Conservation (phyloP, 331 rosid genomes). For the Malus hybrid region DNA sequence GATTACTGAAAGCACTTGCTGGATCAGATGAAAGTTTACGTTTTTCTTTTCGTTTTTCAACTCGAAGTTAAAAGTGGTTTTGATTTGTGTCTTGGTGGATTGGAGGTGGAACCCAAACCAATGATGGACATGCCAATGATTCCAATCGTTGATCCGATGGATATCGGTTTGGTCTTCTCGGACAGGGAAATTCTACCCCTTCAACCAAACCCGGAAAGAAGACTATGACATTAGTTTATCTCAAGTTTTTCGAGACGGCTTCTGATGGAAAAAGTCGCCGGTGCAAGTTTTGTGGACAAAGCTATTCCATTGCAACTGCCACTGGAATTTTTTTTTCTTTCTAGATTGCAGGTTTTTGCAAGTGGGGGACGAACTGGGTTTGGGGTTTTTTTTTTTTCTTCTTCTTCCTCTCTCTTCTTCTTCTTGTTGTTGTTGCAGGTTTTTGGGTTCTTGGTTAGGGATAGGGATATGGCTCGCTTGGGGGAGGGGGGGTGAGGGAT, state of each 20-base stretch:
- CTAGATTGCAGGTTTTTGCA: no score
- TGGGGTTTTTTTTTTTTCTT: no score
- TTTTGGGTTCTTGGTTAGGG: no score
- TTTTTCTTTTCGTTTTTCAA: background rate
- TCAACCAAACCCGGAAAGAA: conserved; percentile 73
- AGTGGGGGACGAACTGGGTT: no score
- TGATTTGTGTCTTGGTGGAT: conserved; percentile 13
- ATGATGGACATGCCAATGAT: conserved; percentile 60
- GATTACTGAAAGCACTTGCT: no score
- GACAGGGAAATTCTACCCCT: conserved; percentile 47
- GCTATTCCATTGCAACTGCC: conserved; percentile 87
- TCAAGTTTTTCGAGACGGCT: conserved; percentile 90
- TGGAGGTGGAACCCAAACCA: conserved; percentile 66
- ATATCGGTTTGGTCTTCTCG: conserved; percentile 56
- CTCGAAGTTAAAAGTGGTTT: background rate
- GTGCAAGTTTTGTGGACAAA: conserved; percentile 96
- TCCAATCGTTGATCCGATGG: conserved; percentile 51
- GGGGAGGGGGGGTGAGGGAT: no score
- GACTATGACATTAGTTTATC: conserved; percentile 91
- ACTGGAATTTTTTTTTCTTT: conserved; percentile 34
- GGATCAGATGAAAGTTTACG: background rate
- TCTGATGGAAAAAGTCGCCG: conserved; percentile 73
- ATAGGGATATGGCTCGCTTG: no score
- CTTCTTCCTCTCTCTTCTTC: no score
- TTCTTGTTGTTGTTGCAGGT: no score